Evolutionary conservation across 1,284 basidiomycete genomes (phyloP), one percentile per base, ranked within the genome.

Genomic region (Puccinia triticina): DNA sequence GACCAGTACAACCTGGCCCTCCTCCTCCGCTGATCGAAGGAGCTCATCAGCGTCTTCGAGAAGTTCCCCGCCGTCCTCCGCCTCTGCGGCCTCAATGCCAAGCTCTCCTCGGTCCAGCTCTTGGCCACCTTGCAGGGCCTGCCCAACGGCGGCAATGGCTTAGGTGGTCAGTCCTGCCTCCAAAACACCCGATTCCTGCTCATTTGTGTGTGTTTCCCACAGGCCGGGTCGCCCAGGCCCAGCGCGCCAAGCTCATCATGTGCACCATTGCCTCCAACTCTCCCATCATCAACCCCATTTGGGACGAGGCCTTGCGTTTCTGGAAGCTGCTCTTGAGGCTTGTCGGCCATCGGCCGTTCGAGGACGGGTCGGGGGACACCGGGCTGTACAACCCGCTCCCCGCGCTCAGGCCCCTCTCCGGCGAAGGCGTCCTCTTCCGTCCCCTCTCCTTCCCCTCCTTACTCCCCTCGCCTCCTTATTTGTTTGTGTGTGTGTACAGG

Each of bases 331-430:
- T 82, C 0, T 82, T 73, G 21, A 66, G 43, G 16, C 48, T 82
- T 1, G 80, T 82, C 53, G 80, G 80, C 12, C 80, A 82, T 69
- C 80, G 80, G 18, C 80, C 80, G 3, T 82, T 82, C 32, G 80
- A 82, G 14, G 80, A 82, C 55, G 32, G 29, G n/a, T 8, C 80
- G 23, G 80, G 80, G 1, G 80, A 82, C 59, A 29, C 55, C 3
- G 53, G 66, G 14, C 40, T 82, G 2, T 64, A 75, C 32, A 73
- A 82, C 37, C 29, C 72, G 26, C 43, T 50, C 16, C 32, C 66
- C 10, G 37, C 46, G n/a, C 64, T 74, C 2, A 64, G 61, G 46
- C 59, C 72, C 11, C 64, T 82, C 53, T 82, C 80, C 26, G 73
- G 73, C 40, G 80, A 82, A 43, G 73, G 80, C 46, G 61, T 75